phyloP scores from a whole-genome alignment of 768 basidiomycete genomes.

The Xanthoconium purpureum region DNA sequence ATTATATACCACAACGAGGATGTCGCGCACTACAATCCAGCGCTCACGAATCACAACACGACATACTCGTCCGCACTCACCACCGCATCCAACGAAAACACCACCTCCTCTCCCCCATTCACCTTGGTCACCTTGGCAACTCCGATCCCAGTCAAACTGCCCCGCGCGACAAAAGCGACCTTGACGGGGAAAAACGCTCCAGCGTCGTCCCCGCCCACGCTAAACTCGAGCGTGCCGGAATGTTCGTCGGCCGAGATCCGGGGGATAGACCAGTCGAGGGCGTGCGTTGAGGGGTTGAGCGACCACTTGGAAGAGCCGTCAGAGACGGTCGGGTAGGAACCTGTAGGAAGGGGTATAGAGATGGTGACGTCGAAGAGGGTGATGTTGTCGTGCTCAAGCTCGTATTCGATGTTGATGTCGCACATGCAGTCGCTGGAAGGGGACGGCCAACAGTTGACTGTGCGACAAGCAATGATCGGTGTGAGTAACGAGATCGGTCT shows the following conservation, averaged over 20 bases:
- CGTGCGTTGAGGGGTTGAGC: constrained; percentile 73
- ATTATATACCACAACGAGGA: too few species aligned
- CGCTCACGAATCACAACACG: constrained; percentile 39
- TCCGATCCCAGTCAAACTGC: constrained; percentile 75
- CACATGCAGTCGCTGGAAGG: constrained; percentile 88
- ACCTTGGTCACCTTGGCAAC: constrained; percentile 59
- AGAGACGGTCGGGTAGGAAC: constrained; percentile 82
- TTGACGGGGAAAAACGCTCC: constrained; percentile 91
- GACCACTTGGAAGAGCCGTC: constrained; percentile 70
- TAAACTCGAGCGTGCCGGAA: constrained; percentile 90
- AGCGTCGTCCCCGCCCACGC: constrained; percentile 76
- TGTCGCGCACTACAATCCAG: too few species aligned
- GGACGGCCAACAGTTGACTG: constrained; percentile 97
- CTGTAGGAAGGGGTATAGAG: constrained; percentile 86
- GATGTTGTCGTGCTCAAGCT: constrained; percentile 82
- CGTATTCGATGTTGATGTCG: constrained; percentile 96
- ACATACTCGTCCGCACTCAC: constrained; percentile 54
- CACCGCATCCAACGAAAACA: constrained; percentile 55
- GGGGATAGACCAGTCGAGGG: constrained; percentile 83
- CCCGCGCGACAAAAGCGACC: constrained; percentile 76
- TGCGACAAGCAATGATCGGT: neutral
- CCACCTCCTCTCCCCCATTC: constrained; percentile 45
- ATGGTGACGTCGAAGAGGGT: constrained; percentile 83
- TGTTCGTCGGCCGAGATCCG: constrained; percentile 58
- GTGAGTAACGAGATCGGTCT: neutral